Percentiles rank a stretch among this genome's conserved stretches.
phyloP scores from a whole-genome alignment of 2,329 filamentous ascomycete genomes.

The Pseudonectria buxi region DNA sequence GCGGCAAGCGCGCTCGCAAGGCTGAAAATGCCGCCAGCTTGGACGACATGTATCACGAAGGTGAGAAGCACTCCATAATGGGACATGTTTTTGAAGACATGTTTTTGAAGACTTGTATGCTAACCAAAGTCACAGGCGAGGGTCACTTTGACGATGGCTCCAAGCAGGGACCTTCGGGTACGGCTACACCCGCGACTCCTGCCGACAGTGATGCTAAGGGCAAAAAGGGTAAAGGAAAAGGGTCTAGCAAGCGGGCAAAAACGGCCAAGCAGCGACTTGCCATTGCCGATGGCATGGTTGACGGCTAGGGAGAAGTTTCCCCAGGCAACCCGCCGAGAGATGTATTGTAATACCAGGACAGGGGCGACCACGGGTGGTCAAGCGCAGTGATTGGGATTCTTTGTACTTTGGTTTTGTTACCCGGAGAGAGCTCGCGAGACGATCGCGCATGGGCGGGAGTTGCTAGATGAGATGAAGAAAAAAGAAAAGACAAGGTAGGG shows the following conservation, averaged over 20 bases:
- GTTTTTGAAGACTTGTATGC: conserved; percentile 1
- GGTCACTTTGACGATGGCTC: conserved; percentile 88
- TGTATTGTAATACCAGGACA: conserved; percentile 19
- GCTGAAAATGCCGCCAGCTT: conserved; percentile 56
- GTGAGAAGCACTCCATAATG: conserved; percentile 47
- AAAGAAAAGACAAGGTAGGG: conserved; percentile 12
- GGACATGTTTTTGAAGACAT: background rate
- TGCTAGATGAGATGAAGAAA: conserved; percentile 15
- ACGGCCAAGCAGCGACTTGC: conserved; percentile 62
- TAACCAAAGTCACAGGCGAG: conserved; percentile 60
- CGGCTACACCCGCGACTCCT: conserved; percentile 78
- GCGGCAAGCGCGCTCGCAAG: conserved; percentile 49
- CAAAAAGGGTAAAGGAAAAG: conserved; percentile 53
- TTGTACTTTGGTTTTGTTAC: conserved; percentile 4
- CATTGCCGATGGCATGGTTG: conserved; percentile 54
- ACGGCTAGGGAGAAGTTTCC: conserved; percentile 15
- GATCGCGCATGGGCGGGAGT: conserved; percentile 7
- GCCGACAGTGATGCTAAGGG: conserved; percentile 49
- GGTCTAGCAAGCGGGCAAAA: conserved; percentile 49
- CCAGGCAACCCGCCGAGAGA: conserved; percentile 3
- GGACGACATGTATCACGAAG: conserved; percentile 99
- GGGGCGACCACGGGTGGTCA: conserved; percentile 6
- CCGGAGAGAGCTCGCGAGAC: background rate
- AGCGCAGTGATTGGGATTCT: conserved; percentile 9
- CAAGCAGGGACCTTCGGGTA: conserved; percentile 46